A percentile compares a stretch with the other conserved stretches of the same genome.
Evolutionary conservation across 208 protist species (phyloP).

Genomic region (Trypanosoma mega): DNA sequence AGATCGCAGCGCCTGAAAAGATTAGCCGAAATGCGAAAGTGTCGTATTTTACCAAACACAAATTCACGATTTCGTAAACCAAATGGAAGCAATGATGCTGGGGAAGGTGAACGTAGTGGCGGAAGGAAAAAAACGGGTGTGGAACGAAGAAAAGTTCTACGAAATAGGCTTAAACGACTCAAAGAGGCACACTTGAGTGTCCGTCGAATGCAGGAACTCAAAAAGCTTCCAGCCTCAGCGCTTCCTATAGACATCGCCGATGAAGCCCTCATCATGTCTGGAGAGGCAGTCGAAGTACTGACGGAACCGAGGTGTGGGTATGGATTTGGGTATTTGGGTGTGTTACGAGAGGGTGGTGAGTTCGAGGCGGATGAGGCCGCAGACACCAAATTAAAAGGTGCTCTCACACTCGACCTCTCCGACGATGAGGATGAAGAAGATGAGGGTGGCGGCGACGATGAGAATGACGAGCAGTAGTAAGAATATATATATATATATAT

Average conservation of each 20-base stretch:
- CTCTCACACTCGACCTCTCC: conserved; percentile 46
- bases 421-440: conserved; percentile 30
- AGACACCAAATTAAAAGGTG: conserved; percentile 53
- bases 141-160: conserved; percentile 22
- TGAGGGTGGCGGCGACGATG: conserved; percentile 18
- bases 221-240: conserved; percentile 49
- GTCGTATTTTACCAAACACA: conserved; percentile 1
- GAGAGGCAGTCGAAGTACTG: conserved; percentile 23
- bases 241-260: conserved; percentile 38
- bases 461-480: conserved; percentile 23
- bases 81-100: conserved; percentile 2
- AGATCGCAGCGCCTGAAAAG: conserved; percentile 15
- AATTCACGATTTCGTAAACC: conserved; percentile 14
- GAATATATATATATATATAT: neutral
- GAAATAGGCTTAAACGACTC: conserved; percentile 44
- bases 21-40: conserved; percentile 8
- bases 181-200: conserved; percentile 37
- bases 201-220: conserved; percentile 32
- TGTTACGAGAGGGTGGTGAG: conserved; percentile 68
- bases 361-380: conserved; percentile 71
- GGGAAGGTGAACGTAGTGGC: conserved; percentile 3
- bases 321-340: conserved; percentile 80
- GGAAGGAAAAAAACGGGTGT: conserved; percentile 32
- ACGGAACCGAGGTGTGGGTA: conserved; percentile 64
- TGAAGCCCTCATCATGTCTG: conserved; percentile 26